A percentile compares a stretch with the other conserved stretches of the same genome.
Evolutionary conservation across 2,329 filamentous ascomycete species (phyloP).

Genomic region (Xylariales sp.): DNA sequence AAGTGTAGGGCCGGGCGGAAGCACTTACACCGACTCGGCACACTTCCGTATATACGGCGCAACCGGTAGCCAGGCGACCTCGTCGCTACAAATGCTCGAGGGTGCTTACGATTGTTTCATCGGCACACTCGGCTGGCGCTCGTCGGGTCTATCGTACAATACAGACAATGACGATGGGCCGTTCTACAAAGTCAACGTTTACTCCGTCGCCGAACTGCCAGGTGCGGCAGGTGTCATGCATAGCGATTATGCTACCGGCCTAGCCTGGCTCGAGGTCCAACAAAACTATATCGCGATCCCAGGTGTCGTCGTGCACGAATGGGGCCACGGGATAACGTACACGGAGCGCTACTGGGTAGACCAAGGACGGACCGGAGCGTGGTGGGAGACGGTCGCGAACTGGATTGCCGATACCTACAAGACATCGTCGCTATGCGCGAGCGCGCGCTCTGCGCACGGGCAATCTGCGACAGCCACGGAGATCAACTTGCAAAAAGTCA

Average conservation of each 20-base stretch:
- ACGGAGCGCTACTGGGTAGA: conserved; percentile 58
- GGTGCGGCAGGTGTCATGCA: conserved; percentile 58
- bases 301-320: conserved; percentile 61
- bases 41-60: conserved; percentile 56
- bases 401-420: conserved; percentile 62
- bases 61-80: conserved; percentile 46
- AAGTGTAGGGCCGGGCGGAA: conserved; percentile 48
- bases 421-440: conserved; percentile 57
- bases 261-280: conserved; percentile 58
- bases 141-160: conserved; percentile 54
- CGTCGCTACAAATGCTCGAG: conserved; percentile 57
- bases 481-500: conserved; percentile 58
- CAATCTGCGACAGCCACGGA: conserved; percentile 52
- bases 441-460: conserved; percentile 51
- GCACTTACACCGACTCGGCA: conserved; percentile 51
- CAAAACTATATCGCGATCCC: conserved; percentile 53
- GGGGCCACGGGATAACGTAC: conserved; percentile 61
- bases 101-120: conserved; percentile 58
- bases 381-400: conserved; percentile 65
- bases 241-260: conserved; percentile 54
- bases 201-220: conserved; percentile 53
- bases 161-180: conserved; percentile 52
- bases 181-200: conserved; percentile 61
- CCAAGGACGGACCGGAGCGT: conserved; percentile 59
- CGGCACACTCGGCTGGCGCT: conserved; percentile 53